phyloP scores from a whole-genome alignment of 345 rosid species.

The Cardiospermum halicacabum region DNA sequence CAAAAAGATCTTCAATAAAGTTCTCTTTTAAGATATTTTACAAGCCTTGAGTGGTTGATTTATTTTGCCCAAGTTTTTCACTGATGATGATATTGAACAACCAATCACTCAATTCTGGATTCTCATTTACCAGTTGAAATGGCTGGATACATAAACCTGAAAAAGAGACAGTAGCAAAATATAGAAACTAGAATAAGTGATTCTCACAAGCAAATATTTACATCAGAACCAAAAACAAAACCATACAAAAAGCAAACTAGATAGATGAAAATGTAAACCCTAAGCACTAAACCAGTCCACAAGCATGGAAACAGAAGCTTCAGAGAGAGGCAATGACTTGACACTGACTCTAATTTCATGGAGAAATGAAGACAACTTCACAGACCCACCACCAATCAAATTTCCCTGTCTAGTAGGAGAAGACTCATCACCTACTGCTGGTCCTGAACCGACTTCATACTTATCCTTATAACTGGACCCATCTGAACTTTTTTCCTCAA shows the following conservation, averaged over 20 bases:
- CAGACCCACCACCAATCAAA: neutral
- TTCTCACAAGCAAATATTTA: no score
- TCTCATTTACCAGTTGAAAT: no score
- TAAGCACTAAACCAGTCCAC: slow-evolving; percentile 23
- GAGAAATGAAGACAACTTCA: slow-evolving; percentile 15
- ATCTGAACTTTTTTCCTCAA: slow-evolving; percentile 29
- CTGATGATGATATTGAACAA: no score
- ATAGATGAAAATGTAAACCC: neutral
- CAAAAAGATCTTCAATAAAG: neutral
- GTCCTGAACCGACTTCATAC: neutral
- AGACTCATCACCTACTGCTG: no score
- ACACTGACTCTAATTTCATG: neutral
- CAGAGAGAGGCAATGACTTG: slow-evolving; percentile 5
- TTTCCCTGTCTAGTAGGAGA: slow-evolving; percentile 4
- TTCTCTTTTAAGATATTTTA: neutral
- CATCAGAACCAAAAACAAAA: no score
- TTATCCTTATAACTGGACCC: slow-evolving; percentile 6
- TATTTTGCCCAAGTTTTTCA: no score
- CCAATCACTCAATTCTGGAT: no score
- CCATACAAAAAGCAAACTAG: no score
- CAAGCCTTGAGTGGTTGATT: neutral
- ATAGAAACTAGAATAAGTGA: no score
- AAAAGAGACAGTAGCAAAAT: no score
- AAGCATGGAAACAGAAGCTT: slow-evolving; percentile 28
- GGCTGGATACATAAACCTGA: no score